Evolutionary conservation across 768 basidiomycete species (phyloP).

Genomic region (Boletus bicolor): DNA sequence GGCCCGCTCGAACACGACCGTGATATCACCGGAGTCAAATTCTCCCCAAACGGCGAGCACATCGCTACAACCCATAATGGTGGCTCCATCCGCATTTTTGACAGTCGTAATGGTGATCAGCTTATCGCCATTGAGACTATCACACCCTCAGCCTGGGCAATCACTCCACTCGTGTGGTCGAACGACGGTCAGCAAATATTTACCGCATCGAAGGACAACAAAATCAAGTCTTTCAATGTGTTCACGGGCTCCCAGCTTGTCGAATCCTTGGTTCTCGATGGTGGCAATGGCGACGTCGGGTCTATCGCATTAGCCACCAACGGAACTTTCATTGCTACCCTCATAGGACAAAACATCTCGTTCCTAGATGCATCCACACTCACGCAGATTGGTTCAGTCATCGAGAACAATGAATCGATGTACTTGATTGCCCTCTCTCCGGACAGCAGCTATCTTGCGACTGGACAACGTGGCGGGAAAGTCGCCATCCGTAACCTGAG

Average conservation of each 20-base stretch:
- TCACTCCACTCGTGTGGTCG: not conserved
- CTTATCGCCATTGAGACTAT: not conserved
- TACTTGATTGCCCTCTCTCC: not conserved
- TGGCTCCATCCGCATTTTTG: not conserved
- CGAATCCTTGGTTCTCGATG: not conserved
- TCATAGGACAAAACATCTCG: not conserved
- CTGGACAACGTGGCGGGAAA: not conserved
- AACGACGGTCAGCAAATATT: not conserved
- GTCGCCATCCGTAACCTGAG: not conserved
- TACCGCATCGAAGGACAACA: not conserved
- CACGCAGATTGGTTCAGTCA: not conserved
- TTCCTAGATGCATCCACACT: not conserved
- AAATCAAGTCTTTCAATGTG: not conserved
- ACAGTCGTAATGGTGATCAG: not conserved
- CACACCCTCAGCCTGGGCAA: not conserved
- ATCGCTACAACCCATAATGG: not conserved
- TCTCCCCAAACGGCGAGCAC: not conserved
- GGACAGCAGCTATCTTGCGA: not conserved
- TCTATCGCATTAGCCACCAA: not conserved
- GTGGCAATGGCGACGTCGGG: not conserved
- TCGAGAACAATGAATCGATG: not conserved
- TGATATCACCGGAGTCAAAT: not conserved
- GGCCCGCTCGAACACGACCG: not conserved
- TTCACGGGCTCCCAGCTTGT: not conserved
- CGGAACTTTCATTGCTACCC: not conserved